Base-by-base conservation (phyloP, 2,329 filamentous ascomycete species). In the Pseudogymnoascus sp. region DNA sequence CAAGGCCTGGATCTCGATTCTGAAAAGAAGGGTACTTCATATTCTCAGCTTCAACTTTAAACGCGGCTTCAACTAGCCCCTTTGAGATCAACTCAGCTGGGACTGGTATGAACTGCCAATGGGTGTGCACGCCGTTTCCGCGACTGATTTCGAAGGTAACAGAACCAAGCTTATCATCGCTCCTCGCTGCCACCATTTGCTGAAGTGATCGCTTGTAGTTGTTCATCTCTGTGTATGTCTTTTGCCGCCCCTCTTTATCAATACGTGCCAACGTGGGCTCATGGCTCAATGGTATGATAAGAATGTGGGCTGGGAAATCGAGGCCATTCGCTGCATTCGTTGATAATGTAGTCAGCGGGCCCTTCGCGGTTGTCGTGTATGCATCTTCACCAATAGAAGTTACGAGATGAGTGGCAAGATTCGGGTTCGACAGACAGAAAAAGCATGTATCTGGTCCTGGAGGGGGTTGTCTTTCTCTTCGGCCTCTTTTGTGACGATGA, bases 91-190 rank as follows among this genome's bases (percentile, higher is more conserved):
- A 78, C 9, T 88, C 81, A 0, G 83, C 79, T 0, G 89, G 84
- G 0, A 96, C 80, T 0, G 95, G 91, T 31, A 97, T 78, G 68
- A 96, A 89, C 75, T 99, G 96, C 95, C 93, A 97, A 72, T 97
- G 93, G 1, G 88, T 82, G 73, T 99, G 95, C 63, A 97, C 87
- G 62, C 95, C 91, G 61, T 84, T 83, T 4, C 81, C 81, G 60
- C 92, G 88, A 72, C 88, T 93, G 70, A 99, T 93, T 76, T 97
- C 95, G 86, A 91, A 99, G 0, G 91, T 95, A 1, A 97, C 89
- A 2, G 87, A 84, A 15, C 93, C 95, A 1, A 97, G 84, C 67
- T 83, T 82, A 66, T 83, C 74, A 13, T 69, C 44, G 77, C 71
- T 77, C 74, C 64, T 79, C 80, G 75, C 77, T n/a, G 79, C 77